phyloP scores from a whole-genome alignment of 176 grass and related monocot species.

The Oryza rufipogon region DNA sequence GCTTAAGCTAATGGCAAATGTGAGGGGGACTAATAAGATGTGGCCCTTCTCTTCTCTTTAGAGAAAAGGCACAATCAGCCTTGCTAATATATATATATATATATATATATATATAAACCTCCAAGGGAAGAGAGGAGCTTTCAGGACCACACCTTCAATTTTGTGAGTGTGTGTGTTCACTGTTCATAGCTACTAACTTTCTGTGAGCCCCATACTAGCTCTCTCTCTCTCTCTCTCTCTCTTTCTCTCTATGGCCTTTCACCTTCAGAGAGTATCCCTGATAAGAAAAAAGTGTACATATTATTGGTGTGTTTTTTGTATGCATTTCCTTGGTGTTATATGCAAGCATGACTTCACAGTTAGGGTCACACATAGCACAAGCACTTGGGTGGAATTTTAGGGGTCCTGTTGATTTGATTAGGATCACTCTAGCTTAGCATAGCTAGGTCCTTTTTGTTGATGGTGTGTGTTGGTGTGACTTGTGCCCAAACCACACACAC shows the following conservation, averaged over 20 bases:
- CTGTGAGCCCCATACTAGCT: conserved; percentile 21
- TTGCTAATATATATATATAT: conserved; percentile 15
- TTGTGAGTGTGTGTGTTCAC: conserved; percentile 20
- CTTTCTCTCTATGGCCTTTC: background rate
- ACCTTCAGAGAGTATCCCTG: conserved; percentile 30
- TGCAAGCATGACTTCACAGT: conserved; percentile 49
- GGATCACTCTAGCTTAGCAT: conserved; percentile 22
- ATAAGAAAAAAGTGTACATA: conserved; percentile 32
- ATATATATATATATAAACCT: conserved; percentile 22
- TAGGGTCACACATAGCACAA: conserved; percentile 1
- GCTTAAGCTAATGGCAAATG: conserved; percentile 32
- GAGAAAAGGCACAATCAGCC: conserved; percentile 34
- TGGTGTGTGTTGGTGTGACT: conserved; percentile 49
- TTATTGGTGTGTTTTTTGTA: conserved; percentile 34
- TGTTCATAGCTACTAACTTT: conserved; percentile 17
- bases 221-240: conserved; percentile 15
- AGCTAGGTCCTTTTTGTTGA: conserved; percentile 24
- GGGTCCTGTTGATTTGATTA: conserved; percentile 41
- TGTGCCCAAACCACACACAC: conserved; percentile 37
- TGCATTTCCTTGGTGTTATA: conserved; percentile 42
- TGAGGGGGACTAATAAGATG: conserved; percentile 25
- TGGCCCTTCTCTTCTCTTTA: conserved; percentile 31
- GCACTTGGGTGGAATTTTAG: conserved; percentile 17
- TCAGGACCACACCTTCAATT: conserved; percentile 53
- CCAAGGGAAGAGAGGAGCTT: conserved; percentile 38